These are phyloP conservation scores for Penicillium odoratum DNA, from an alignment of 495 filamentous ascomycete species.

Conservation along the genomic window DNA sequence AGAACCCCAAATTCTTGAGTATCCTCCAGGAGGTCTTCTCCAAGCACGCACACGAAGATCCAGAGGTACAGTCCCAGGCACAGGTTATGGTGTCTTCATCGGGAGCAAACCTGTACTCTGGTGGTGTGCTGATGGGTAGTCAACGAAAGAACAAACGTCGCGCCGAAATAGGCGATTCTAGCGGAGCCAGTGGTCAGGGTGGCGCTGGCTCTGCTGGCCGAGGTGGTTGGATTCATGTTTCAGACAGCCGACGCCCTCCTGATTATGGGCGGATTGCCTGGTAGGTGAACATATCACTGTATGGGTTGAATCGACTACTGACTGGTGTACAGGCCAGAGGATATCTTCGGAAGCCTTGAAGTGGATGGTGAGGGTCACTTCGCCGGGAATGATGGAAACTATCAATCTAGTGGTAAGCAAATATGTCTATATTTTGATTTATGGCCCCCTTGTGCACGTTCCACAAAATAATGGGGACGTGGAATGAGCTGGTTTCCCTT, in stretches of 20 bases:
- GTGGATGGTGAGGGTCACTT: conserved; percentile 78
- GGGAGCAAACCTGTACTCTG: conserved; percentile 67
- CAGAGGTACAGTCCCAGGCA: conserved; percentile 71
- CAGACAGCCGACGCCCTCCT: conserved; percentile 76
- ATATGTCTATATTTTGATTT: neutral
- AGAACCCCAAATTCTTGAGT: conserved; percentile 73
- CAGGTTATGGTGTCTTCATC: conserved; percentile 74
- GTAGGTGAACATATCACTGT: conserved; percentile 21
- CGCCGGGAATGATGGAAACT: conserved; percentile 56
- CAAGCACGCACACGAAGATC: conserved; percentile 70
- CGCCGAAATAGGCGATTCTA: conserved; percentile 54
- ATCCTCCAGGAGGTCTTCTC: conserved; percentile 74
- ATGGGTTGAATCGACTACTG: conserved; percentile 6
- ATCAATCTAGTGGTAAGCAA: conserved; percentile 56
- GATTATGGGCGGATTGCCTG: conserved; percentile 90
- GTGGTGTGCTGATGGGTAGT: conserved; percentile 62
- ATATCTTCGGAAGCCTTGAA: conserved; percentile 92
- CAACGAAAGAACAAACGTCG: conserved; percentile 35
- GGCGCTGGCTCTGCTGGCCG: conserved; percentile 78
- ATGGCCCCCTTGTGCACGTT: too few relatives aligned
- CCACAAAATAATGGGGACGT: too few relatives aligned
- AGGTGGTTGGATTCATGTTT: conserved; percentile 89
- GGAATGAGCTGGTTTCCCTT: too few relatives aligned
- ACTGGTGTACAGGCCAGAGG: conserved; percentile 58
- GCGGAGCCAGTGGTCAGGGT: conserved; percentile 77